A percentile compares a stretch with the other conserved stretches of the same genome.
Conservation (phyloP, 805 yeast species). For the Sungouiella blattae region DNA sequence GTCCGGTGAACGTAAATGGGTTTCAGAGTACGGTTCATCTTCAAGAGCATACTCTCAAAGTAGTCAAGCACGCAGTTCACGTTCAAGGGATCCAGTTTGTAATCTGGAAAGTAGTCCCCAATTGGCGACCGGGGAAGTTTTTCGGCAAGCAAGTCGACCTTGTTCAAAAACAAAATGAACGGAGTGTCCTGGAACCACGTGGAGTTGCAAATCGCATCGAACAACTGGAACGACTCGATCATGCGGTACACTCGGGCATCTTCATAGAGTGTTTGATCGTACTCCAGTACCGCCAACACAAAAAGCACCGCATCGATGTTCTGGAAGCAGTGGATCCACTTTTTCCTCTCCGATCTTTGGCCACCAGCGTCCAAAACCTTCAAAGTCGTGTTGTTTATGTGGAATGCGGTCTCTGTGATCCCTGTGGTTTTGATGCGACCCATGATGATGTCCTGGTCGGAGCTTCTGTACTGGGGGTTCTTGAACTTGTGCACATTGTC, state of each 20-base stretch:
- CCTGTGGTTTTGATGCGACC: constrained; percentile 97
- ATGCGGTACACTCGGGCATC: constrained; percentile 86
- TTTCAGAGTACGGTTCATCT: constrained; percentile 59
- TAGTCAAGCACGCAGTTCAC: constrained; percentile 65
- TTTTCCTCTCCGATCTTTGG: constrained; percentile 83
- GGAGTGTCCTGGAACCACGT: constrained; percentile 84
- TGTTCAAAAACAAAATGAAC: constrained; percentile 83
- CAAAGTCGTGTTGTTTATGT: constrained; percentile 59
- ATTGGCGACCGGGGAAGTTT: constrained; percentile 69
- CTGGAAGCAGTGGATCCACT: constrained; percentile 95
- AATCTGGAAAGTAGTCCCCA: constrained; percentile 73
- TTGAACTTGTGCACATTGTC: constrained; percentile 67
- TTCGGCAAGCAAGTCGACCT: constrained; percentile 73
- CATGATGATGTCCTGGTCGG: constrained; percentile 78
- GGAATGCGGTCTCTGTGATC: constrained; percentile 80
- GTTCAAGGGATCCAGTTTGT: constrained; percentile 58
- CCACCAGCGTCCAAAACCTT: constrained; percentile 95
- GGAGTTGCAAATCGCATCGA: constrained; percentile 80
- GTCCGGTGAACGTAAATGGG: constrained; percentile 91
- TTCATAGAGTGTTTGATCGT: constrained; percentile 87
- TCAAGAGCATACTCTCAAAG: constrained; percentile 65
- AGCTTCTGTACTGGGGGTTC: constrained; percentile 60
- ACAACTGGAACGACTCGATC: constrained; percentile 83
- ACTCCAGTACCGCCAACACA: constrained; percentile 87
- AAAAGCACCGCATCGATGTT: constrained; percentile 84